These are phyloP conservation scores for Sclerotinia glacialis DNA, from an alignment of 2,329 filamentous ascomycete species.

Conservation along the genomic window DNA sequence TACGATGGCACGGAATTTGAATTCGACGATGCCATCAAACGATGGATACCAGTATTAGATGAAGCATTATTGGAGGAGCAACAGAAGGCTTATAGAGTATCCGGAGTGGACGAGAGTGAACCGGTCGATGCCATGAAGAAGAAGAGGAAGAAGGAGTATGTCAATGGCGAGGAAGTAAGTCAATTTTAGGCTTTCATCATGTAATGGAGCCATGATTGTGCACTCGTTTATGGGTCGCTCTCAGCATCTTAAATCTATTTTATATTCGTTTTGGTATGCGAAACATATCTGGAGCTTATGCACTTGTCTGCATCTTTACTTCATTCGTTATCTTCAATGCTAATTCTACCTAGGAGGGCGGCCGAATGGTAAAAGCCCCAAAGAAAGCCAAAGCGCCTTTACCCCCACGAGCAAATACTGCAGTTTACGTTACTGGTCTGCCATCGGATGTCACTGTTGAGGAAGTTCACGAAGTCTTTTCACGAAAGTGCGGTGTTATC, in stretches of 20 bases:
- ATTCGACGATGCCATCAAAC: slow-evolving; percentile 67
- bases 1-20: slow-evolving; percentile 83
- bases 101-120: slow-evolving; percentile 57
- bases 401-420: slow-evolving; percentile 67
- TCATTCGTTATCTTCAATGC: slow-evolving; percentile 15
- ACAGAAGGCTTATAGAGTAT: slow-evolving; percentile 57
- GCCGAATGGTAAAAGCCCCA: slow-evolving; percentile 37
- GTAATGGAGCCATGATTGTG: neutral
- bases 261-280: neutral
- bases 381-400: slow-evolving; percentile 40
- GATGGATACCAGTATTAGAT: slow-evolving; percentile 72
- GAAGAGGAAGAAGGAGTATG: slow-evolving; percentile 53
- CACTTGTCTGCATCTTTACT: neutral
- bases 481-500: slow-evolving; percentile 80
- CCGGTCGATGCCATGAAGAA: slow-evolving; percentile 46
- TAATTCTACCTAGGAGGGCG: slow-evolving; percentile 35
- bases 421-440: slow-evolving; percentile 86
- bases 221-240: neutral
- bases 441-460: slow-evolving; percentile 74
- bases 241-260: neutral
- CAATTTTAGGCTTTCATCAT: slow-evolving; percentile 10
- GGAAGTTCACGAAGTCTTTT: slow-evolving; percentile 82
- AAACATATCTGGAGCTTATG: neutral
- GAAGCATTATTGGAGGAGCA: slow-evolving; percentile 60
- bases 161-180: slow-evolving; percentile 51